Evolutionary conservation across 345 rosid genomes (phyloP).

Genomic region (Angophora floribunda): DNA sequence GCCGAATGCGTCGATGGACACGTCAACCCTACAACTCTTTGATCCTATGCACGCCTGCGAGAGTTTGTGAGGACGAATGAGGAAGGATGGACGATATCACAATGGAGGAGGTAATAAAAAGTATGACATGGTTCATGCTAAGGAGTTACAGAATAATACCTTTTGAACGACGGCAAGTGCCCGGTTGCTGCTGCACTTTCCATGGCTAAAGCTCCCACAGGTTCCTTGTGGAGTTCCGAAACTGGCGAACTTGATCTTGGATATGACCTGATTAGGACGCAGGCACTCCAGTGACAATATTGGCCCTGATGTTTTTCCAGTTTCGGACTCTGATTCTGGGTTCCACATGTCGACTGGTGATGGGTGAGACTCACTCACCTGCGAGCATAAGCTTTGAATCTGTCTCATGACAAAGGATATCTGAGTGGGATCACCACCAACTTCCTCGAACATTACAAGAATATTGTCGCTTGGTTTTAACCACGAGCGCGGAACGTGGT

Average conservation of each 20-base stretch:
- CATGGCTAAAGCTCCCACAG: conserved; percentile 67
- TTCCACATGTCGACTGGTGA: conserved; percentile 68
- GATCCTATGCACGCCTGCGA: conserved; percentile 79
- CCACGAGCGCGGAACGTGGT: conserved; percentile 95
- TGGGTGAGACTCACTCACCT: conserved; percentile 69
- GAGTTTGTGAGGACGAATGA: not conserved
- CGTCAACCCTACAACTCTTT: conserved; percentile 61
- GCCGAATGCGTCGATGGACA: conserved; percentile 52
- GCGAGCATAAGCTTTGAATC: conserved; percentile 43
- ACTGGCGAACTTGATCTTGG: conserved; percentile 74
- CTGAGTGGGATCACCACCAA: conserved; percentile 79
- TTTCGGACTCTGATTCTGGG: conserved; percentile 21
- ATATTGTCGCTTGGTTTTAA: conserved; percentile 55
- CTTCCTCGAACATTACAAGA: conserved; percentile 79
- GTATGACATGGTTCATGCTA: not conserved
- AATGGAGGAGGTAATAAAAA: not conserved
- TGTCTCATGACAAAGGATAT: conserved; percentile 49
- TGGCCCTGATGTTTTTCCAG: conserved; percentile 27
- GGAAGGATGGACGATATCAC: not conserved
- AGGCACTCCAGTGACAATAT: conserved; percentile 47
- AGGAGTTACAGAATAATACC: conserved; percentile 18
- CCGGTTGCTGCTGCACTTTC: conserved; percentile 45
- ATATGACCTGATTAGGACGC: conserved; percentile 54
- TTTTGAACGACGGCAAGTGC: conserved; percentile 52
- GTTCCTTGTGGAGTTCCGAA: conserved; percentile 77